Conservation (phyloP, 306 rosid species). For the Cucumis sativus region DNA sequence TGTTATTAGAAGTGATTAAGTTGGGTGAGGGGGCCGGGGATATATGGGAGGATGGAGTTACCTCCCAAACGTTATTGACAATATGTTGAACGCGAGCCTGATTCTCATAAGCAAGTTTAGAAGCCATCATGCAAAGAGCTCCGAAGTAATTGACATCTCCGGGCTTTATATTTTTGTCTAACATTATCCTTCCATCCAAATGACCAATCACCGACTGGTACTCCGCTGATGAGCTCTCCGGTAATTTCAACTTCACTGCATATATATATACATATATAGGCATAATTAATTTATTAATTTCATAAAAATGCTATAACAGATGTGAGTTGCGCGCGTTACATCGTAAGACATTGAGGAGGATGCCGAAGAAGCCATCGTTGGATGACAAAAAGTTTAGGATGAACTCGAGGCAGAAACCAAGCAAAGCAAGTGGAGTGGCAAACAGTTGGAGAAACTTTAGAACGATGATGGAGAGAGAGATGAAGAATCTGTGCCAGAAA, state of each 20-base stretch:
- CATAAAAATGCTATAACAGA: too few relatives aligned
- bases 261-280: too few relatives aligned
- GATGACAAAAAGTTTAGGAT: conserved; percentile 34
- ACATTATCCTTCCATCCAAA: conserved; percentile 14
- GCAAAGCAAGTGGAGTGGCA: conserved; percentile 7
- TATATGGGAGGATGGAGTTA: not conserved
- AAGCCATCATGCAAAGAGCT: conserved; percentile 22
- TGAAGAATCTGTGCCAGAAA: conserved; percentile 47
- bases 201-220: conserved; percentile 14
- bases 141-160: conserved; percentile 7
- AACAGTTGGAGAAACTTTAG: conserved; percentile 19
- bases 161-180: conserved; percentile 18
- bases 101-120: conserved; percentile 24
- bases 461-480: conserved; percentile 30
- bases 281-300: too few relatives aligned
- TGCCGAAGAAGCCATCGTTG: conserved; percentile 41
- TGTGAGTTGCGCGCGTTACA: conserved; percentile 15
- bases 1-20: too few relatives aligned
- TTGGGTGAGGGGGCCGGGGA: too few relatives aligned
- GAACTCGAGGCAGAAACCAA: conserved; percentile 28
- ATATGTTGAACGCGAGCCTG: not conserved
- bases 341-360: conserved; percentile 24
- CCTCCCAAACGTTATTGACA: conserved; percentile 23
- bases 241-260: conserved; percentile 12
- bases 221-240: conserved; percentile 9